Conservation (phyloP, 257 asterid species). For the Nicotiana obtusifolia region DNA sequence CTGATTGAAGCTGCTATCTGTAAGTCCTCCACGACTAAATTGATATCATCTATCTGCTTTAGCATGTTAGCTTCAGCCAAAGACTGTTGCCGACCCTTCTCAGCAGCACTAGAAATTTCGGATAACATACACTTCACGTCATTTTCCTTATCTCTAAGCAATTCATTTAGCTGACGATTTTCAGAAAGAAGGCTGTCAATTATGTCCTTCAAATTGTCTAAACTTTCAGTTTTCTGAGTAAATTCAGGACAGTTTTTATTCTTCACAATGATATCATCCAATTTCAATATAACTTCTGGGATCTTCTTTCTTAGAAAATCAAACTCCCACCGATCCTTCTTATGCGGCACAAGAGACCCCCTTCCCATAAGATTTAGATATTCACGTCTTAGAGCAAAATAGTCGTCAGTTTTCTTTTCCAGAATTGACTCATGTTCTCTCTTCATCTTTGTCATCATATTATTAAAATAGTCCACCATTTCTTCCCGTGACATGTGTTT, state of each 20-base stretch:
- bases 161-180: constrained; percentile 52
- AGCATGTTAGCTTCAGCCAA: constrained; percentile 47
- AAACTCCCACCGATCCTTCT: constrained; percentile 64
- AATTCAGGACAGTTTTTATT: constrained; percentile 42
- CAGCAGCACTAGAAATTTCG: constrained; percentile 41
- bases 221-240: constrained; percentile 27
- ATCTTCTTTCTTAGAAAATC: constrained; percentile 59
- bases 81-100: constrained; percentile 41
- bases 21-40: constrained; percentile 40
- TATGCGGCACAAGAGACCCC: constrained; percentile 37
- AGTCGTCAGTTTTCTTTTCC: constrained; percentile 56
- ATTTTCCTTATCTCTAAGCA: constrained; percentile 42
- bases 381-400: constrained; percentile 56
- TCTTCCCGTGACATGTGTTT: constrained; percentile 48
- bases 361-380: constrained; percentile 42
- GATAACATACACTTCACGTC: constrained; percentile 53
- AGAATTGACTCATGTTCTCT: constrained; percentile 75
- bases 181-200: constrained; percentile 55
- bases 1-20: constrained; percentile 37
- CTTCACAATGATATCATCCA: constrained; percentile 56
- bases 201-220: constrained; percentile 40
- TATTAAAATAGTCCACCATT: constrained; percentile 54
- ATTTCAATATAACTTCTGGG: constrained; percentile 46
- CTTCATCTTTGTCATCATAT: constrained; percentile 48
- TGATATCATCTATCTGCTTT: constrained; percentile 37